These are phyloP conservation scores for Aspergillus sclerotiicarbonarius DNA, from an alignment of 495 filamentous ascomycete species.

Conservation along the genomic window DNA sequence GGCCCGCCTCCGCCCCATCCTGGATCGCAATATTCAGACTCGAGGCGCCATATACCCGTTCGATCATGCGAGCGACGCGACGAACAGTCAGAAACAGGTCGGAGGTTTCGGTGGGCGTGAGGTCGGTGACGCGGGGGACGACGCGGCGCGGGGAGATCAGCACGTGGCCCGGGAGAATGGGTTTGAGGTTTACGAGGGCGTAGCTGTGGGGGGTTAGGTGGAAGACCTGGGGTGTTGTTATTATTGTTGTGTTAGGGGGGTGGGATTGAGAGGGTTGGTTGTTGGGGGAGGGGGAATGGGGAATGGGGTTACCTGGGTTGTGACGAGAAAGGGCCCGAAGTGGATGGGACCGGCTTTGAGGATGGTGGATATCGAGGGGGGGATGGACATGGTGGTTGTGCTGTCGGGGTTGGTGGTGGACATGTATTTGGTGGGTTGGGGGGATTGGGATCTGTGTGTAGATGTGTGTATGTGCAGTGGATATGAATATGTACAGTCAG, in stretches of 20 bases:
- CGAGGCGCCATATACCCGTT: conserved; percentile 62
- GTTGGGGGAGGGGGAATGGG: background rate
- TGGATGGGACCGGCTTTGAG: conserved; percentile 38
- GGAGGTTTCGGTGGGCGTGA: conserved; percentile 67
- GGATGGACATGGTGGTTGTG: conserved; percentile 18
- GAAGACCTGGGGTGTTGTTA: conserved; percentile 62
- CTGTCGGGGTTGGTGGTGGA: conserved; percentile 12
- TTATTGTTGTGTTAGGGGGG: conserved; percentile 6
- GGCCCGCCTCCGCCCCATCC: conserved; percentile 83
- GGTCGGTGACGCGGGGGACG: conserved; percentile 72
- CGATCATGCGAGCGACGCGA: conserved; percentile 73
- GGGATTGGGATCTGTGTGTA: background rate
- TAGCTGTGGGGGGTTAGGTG: conserved; percentile 73
- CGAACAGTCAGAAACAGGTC: conserved; percentile 87
- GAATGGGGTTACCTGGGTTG: conserved; percentile 36
- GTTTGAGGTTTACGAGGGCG: conserved; percentile 91
- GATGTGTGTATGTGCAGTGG: background rate
- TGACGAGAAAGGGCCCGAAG: conserved; percentile 49
- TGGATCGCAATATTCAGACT: conserved; percentile 91
- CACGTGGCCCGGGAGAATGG: conserved; percentile 89
- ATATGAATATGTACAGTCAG: background rate
- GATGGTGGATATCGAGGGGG: conserved; percentile 1
- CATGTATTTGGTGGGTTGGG: conserved; percentile 1
- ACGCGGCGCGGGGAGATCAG: conserved; percentile 63
- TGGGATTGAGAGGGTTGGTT: no score